A percentile compares a stretch with the other conserved stretches of the same genome.
These are phyloP conservation scores for Melaleuca alternifolia DNA, from an alignment of 345 rosid genomes.

Conservation along the genomic window DNA sequence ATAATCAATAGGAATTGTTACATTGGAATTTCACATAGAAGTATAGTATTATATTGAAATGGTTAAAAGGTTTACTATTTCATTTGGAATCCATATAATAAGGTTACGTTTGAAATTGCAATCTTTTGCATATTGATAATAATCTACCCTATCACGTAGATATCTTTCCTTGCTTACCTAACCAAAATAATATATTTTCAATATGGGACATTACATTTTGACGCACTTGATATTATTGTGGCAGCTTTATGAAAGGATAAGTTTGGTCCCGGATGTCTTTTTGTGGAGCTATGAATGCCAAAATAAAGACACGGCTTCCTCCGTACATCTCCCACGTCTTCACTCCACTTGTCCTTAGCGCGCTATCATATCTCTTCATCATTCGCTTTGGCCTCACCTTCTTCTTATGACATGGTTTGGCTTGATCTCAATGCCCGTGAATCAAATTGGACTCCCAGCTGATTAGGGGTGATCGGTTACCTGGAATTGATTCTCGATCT, in stretches of 20 bases:
- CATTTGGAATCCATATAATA: too few relatives aligned
- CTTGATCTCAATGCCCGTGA: fast-evolving
- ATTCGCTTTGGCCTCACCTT: background rate
- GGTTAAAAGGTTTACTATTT: too few relatives aligned
- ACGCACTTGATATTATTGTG: too few relatives aligned
- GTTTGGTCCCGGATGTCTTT: background rate
- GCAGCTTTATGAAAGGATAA: background rate
- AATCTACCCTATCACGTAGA: background rate
- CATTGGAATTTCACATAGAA: fast-evolving
- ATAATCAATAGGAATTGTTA: fast-evolving
- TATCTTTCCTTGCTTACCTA: background rate
- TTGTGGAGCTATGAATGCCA: background rate
- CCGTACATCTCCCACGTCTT: background rate
- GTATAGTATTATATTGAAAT: fast-evolving
- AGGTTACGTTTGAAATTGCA: background rate
- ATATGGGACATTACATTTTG: background rate
- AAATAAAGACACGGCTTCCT: background rate
- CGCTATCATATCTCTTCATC: fast-evolving
- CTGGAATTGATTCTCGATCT: too few relatives aligned
- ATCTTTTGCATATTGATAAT: too few relatives aligned
- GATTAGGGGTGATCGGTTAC: too few relatives aligned
- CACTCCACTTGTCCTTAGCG: background rate
- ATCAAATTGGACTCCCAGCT: too few relatives aligned
- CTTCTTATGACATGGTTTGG: background rate
- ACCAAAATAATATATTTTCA: background rate